Conservation (phyloP, 202 grass and related monocot species). For the Carex arenaria region DNA sequence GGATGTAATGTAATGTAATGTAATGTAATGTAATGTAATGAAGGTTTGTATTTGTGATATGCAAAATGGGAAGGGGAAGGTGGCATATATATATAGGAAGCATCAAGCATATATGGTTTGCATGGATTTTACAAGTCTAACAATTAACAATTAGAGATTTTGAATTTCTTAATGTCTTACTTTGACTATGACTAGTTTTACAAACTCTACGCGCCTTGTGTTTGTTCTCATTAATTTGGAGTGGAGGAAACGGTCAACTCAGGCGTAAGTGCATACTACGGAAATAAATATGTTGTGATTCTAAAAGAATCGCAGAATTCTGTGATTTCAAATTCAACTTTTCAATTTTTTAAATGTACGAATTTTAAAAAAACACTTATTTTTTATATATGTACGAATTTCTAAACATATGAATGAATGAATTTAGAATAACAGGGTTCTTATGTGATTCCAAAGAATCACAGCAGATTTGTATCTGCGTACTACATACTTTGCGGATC, state of each 20-base stretch:
- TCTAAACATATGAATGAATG: too few relatives aligned
- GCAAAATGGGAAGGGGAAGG: background rate
- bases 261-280: background rate
- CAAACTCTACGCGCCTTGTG: constrained; percentile 4
- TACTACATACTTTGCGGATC: background rate
- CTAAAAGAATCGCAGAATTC: too few relatives aligned
- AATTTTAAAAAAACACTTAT: too few relatives aligned
- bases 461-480: too few relatives aligned
- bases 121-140: constrained; percentile 7
- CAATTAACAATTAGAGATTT: background rate
- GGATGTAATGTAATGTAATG: too few relatives aligned
- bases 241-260: background rate
- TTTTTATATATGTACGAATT: too few relatives aligned
- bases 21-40: background rate
- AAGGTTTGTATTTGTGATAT: constrained; percentile 1
- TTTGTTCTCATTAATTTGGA: background rate
- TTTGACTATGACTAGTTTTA: constrained; percentile 11
- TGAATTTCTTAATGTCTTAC: background rate
- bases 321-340: too few relatives aligned
- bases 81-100: constrained; percentile 8
- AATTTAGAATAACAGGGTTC: too few relatives aligned
- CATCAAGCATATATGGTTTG: background rate
- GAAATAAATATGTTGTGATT: too few relatives aligned
- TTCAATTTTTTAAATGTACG: too few relatives aligned
- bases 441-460: too few relatives aligned